Base-by-base conservation (phyloP, 208 protist species). In the Acanthamoeba rhysodes region DNA sequence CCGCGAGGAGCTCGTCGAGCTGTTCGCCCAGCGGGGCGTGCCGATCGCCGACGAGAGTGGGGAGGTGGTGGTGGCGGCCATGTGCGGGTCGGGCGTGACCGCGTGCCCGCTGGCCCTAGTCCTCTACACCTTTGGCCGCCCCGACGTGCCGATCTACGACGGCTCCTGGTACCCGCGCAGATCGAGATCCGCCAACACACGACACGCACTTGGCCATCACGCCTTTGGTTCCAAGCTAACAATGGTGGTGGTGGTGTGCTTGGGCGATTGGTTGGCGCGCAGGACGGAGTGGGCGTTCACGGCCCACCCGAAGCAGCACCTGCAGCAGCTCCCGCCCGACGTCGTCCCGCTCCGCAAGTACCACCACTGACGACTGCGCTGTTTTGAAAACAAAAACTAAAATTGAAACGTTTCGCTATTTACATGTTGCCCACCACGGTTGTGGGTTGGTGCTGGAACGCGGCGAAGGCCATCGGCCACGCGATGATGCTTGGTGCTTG, bases 341-440 rank as follows among this genome's bases (percentile, higher is more conserved):
- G 70, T 45, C 12, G n/a, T 41, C 22, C 70, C 70, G n/a, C 70
- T 78, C 32, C 70, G n/a, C 70, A 78, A 78, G 70, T 78, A 78
- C 37, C 70, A 78, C 70, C 70, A 78, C 70, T 78, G 37, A 78
- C n/a, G 70, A 0, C 55, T 22, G 0, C 55, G 37, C 37, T 41
- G 4, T 41, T 3, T 41, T 41, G 37, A n/a, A 41, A 41, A 1
- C 4, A 41, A 41, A 41, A 41, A 41, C 37, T 41, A 41, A n/a
- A n/a, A n/a, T n/a, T n/a, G n/a, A n/a, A n/a, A n/a, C n/a, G n/a
- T n/a, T n/a, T 41, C 37, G 4, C 37, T 41, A 41, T 41, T 41
- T 41, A 41, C 37, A 41, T 41, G n/a, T n/a, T n/a, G n/a, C n/a
- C n/a, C 37, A 41, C 37, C 37, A 41, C 37, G 37, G 37, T 41